Percentiles rank a stretch among this genome's conserved stretches.
phyloP scores from a whole-genome alignment of 495 filamentous ascomycete species.

The Xylaria bambusicola region DNA sequence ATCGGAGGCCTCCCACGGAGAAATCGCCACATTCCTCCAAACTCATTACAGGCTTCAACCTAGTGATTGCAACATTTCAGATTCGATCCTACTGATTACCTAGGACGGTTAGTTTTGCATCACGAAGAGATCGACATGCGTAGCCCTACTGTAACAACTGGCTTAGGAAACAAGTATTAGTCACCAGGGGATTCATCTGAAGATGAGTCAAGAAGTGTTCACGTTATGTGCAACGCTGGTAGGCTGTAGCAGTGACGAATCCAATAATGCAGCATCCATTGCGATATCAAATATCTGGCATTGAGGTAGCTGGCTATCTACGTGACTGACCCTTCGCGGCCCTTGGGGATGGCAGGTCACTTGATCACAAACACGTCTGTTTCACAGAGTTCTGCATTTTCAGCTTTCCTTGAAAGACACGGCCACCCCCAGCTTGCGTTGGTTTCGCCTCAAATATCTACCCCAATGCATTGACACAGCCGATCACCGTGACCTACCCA shows the following conservation, averaged over 20 bases:
- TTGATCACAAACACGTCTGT: conserved; percentile 17
- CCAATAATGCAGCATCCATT: background rate
- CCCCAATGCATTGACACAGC: conserved; percentile 2
- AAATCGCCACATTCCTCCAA: background rate
- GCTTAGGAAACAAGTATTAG: background rate
- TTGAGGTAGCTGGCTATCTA: background rate
- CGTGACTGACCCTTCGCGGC: background rate
- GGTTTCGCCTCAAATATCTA: background rate
- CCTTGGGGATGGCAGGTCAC: conserved; percentile 2
- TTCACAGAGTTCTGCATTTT: background rate
- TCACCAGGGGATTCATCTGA: background rate
- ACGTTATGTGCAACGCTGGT: background rate
- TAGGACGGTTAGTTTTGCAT: background rate
- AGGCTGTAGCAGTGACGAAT: background rate
- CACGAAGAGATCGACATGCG: background rate
- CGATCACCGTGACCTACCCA: background rate
- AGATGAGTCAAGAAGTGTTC: background rate
- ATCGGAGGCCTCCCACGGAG: background rate
- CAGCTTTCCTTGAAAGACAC: background rate
- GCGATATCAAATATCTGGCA: background rate
- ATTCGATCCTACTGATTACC: background rate
- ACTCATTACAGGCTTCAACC: background rate
- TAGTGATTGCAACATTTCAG: background rate
- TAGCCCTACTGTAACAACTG: too few relatives aligned
- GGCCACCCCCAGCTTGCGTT: conserved; percentile 2